Evolutionary conservation across 495 filamentous ascomycete species (phyloP), one percentile per base, ranked within the genome.

Genomic region (Aspergillus avenaceus): DNA sequence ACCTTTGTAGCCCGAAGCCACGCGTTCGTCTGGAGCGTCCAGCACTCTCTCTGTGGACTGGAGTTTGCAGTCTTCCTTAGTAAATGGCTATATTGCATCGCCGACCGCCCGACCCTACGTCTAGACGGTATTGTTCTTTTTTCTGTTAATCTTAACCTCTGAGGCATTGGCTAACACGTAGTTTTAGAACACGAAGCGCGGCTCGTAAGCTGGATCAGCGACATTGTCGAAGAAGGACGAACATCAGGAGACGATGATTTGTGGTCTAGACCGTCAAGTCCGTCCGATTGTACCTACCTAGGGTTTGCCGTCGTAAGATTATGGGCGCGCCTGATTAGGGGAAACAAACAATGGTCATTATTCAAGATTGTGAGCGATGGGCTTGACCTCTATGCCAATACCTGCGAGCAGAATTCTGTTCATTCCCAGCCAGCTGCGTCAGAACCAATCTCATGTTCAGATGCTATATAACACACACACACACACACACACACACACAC

Each of bases 1-100:
- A 43, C 49, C 8, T 63, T 62, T 18, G 65, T 67, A 40, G 64
- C 67, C 13, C 56, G 47, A n/a, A 61, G 56, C 5, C 60, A 65
- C 44, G 61, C 62, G 1, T 61, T 65, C 12, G 58, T 66, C 6
- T 71, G 64, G 67, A 60, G 59, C 24, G 61, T 69, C n/a, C 59
- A 67, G 53, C 62, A 70, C 41, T 64, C 66, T 1, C 49, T 70
- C 14, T 67, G 60, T 45, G 58, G 59, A 21, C 55, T 71, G n/a
- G 65, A 71, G 25, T 71, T 63, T 29, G 67, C 67, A 0, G 41
- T 67, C 12, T 54, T 67, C 31, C 52, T 71, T 2, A 65, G 60
- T 31, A 63, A 71, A 53, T 75, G 72, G 70, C 58, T 75, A 4
- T 45, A 47, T 26, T 46, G 27, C 41, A 43, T 61, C 4, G 36